These are phyloP conservation scores for Calycina herbarum DNA, from an alignment of 2,329 filamentous ascomycete genomes.

Conservation along the genomic window DNA sequence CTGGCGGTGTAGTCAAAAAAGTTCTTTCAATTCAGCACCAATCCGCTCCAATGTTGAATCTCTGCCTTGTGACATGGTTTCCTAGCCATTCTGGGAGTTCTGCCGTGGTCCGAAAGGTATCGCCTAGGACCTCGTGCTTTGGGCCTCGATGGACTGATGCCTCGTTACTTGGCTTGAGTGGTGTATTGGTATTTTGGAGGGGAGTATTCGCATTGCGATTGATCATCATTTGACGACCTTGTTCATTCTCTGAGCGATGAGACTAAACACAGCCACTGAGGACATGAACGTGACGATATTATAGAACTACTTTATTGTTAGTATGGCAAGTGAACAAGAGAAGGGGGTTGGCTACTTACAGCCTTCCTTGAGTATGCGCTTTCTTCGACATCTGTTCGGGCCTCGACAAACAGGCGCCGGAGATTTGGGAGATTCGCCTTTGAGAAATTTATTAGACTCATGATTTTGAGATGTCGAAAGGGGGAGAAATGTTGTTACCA, in stretches of 20 bases:
- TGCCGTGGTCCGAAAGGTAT: background rate
- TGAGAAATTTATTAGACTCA: constrained; percentile 30
- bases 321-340: constrained; percentile 6
- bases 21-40: background rate
- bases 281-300: constrained; percentile 96
- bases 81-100: too few relatives aligned
- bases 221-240: constrained; percentile 19
- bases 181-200: background rate
- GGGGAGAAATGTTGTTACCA: constrained; percentile 6
- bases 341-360: constrained; percentile 52
- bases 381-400: constrained; percentile 89
- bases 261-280: constrained; percentile 89
- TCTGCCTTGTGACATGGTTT: background rate
- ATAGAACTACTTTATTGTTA: constrained; percentile 70
- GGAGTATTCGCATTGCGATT: background rate
- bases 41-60: background rate
- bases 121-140: background rate
- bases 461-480: constrained; percentile 8
- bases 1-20: background rate
- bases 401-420: constrained; percentile 93
- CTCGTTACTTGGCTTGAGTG: too few relatives aligned
- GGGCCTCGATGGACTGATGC: background rate
- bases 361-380: constrained; percentile 91
- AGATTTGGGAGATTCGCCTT: constrained; percentile 84
- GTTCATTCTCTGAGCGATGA: constrained; percentile 81